These are phyloP conservation scores for Aspergillus sp. DNA, from an alignment of 2,329 filamentous ascomycete genomes.

Conservation along the genomic window DNA sequence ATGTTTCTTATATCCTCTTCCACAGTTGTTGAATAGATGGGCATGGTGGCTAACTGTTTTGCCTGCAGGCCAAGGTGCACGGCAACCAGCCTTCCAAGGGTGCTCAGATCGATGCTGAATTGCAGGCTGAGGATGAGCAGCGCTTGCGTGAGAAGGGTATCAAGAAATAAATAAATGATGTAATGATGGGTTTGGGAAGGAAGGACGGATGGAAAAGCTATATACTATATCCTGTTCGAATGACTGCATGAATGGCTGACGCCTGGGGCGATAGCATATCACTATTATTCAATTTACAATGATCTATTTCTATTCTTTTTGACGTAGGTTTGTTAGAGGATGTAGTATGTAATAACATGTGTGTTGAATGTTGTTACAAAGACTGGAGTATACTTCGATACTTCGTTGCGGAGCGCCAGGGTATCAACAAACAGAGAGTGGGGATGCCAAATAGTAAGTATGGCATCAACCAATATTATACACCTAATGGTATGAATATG, in stretches of 20 bases:
- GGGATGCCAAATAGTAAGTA: neutral
- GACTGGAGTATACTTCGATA: too few relatives aligned
- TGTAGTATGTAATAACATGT: too few relatives aligned
- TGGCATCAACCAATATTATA: conserved; percentile 2
- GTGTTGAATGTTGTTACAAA: too few relatives aligned
- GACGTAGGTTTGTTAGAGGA: too few relatives aligned
- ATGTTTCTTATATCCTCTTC: conserved; percentile 21
- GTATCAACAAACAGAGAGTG: too few relatives aligned
- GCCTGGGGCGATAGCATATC: neutral
- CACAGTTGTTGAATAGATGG: neutral
- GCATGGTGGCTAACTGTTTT: conserved; percentile 11
- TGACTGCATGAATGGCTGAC: neutral
- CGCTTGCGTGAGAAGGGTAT: conserved; percentile 48
- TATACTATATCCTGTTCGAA: neutral
- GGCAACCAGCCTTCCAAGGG: conserved; percentile 51
- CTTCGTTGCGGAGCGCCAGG: too few relatives aligned
- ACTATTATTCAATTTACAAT: neutral
- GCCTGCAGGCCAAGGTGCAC: conserved; percentile 46
- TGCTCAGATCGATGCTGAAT: conserved; percentile 49
- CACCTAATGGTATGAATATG: conserved; percentile 3
- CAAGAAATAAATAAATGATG: conserved; percentile 33
- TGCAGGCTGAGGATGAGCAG: conserved; percentile 48
- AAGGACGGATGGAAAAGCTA: neutral
- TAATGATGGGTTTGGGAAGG: neutral
- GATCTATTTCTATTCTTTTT: too few relatives aligned